A percentile compares a stretch with the other conserved stretches of the same genome.
Conservation (phyloP, 257 asterid genomes). For the Cinchona pubescens region DNA sequence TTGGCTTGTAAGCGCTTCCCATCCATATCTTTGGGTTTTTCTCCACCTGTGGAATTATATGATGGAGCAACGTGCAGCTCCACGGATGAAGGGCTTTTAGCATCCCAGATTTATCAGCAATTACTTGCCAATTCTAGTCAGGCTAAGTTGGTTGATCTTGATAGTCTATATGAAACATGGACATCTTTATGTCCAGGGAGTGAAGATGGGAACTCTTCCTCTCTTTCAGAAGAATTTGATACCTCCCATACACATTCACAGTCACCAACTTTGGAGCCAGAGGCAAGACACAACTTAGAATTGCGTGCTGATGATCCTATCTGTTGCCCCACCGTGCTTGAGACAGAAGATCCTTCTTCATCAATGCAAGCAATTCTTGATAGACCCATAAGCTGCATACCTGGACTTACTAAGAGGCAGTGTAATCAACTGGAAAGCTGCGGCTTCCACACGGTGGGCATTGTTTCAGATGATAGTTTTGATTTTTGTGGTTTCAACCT, state of each 20-base stretch:
- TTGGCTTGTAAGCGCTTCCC: constrained; percentile 64
- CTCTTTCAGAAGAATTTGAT: constrained; percentile 31
- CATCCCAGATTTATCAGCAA: constrained; percentile 54
- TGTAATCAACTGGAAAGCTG: constrained; percentile 59
- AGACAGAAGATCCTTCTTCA: constrained; percentile 34
- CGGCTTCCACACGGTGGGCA: constrained; percentile 80
- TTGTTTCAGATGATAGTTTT: constrained; percentile 6
- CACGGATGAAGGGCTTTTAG: constrained; percentile 38
- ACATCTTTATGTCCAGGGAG: constrained; percentile 36
- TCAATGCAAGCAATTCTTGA: constrained; percentile 66
- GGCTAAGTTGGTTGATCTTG: constrained; percentile 48
- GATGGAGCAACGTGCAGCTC: constrained; percentile 47
- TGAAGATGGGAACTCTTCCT: constrained; percentile 28
- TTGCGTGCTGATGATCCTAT: constrained; percentile 31
- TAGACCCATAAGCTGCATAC: constrained; percentile 51
- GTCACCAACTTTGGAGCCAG: constrained; percentile 31
- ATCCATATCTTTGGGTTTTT: constrained; percentile 64
- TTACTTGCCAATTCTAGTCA: constrained; percentile 44
- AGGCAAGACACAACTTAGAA: constrained; percentile 37
- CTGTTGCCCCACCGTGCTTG: constrained; percentile 23
- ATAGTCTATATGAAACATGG: constrained; percentile 39
- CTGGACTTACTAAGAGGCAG: constrained; percentile 67
- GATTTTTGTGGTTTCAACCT: constrained; percentile 13
- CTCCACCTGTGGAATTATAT: constrained; percentile 66
- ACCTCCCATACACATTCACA: constrained; percentile 29